Evolutionary conservation across 352 stramenopile species (phyloP).

Genomic region (Pythium phragmiticola): DNA sequence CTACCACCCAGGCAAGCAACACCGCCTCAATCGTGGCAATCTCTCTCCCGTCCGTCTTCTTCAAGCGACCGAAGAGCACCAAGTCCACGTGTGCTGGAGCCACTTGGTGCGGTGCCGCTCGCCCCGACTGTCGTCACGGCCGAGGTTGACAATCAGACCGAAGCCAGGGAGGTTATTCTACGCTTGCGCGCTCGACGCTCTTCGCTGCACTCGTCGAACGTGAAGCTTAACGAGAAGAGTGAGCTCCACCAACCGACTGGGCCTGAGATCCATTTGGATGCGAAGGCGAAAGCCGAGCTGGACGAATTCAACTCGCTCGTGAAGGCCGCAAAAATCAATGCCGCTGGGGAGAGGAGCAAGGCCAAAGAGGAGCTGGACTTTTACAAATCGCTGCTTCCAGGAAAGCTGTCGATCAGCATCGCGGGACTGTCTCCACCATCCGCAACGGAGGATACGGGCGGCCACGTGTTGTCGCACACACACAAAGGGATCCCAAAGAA

Average conservation of each 20-base stretch:
- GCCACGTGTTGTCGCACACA: not conserved
- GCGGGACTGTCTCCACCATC: not conserved
- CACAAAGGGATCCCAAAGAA: conserved; percentile 15
- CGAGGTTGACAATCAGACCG: conserved; percentile 19
- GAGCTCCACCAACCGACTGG: not conserved
- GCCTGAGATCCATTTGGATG: conserved; percentile 22
- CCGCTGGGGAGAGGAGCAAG: conserved; percentile 32
- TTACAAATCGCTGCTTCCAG: conserved; percentile 52
- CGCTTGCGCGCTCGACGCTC: conserved; percentile 24
- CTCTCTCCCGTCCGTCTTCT: conserved; percentile 2
- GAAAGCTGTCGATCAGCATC: conserved; percentile 5
- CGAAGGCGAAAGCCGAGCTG: conserved; percentile 45
- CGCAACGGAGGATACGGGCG: not conserved
- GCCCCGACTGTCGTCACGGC: not conserved
- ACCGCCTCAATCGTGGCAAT: not conserved
- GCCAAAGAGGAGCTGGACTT: conserved; percentile 56
- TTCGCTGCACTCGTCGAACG: not conserved
- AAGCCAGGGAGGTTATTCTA: conserved; percentile 27
- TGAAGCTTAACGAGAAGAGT: not conserved
- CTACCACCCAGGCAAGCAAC: conserved; percentile 18
- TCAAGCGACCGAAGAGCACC: conserved; percentile 13
- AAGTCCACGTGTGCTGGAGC: conserved; percentile 23
- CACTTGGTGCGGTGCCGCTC: not conserved
- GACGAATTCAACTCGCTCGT: conserved; percentile 61
- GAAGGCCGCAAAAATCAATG: conserved; percentile 35